Base-by-base conservation (phyloP, 257 asterid genomes). In the Henckelia pumila region DNA sequence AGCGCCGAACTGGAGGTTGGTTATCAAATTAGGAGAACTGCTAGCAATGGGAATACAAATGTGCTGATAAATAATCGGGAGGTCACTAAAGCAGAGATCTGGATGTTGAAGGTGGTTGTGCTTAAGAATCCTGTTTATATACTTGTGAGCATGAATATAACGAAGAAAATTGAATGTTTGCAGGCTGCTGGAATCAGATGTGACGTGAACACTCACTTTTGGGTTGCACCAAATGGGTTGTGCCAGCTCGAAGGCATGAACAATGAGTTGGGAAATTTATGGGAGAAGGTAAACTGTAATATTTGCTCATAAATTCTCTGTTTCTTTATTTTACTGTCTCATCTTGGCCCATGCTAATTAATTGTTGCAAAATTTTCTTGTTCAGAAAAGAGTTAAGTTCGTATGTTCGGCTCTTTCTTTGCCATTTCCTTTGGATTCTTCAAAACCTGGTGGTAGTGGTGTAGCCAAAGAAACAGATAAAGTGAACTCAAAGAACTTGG, bases 21-120 rank as follows among this genome's bases (percentile, higher is more conserved):
- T 14, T 73, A 59, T 67, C 64, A 33, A 32, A 75, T 94, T 44
- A 69, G 52, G 66, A 58, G 21, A 81, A 68, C 82, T 53, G 96
- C 93, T 6, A 94, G 99, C 85, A 88, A 87, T 28, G 99, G 99
- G 20, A 79, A 81, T 73, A 91, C 95, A 1, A 68, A 78, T 9
- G 88, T 91, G 47, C 20, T 73, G 72, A 82, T 94, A 72, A 94
- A 94, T 72, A 71, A 66, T 44, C 77, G 99, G 58, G 95, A 83
- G 90, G 89, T 94, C 71, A 86, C 99, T 8, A 78, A 73, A 73
- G 13, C 71, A 23, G 99, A 91, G 83, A 83, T 71, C 66, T 68
- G 20, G 75, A 78, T 88, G 89, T 75, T 91, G 80, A 22, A 74
- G 95, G 99, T 93, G 52, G 53, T 75, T 66, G 20, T 63, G 49